Conservation (phyloP, 2,329 filamentous ascomycete genomes). For the Chrysoporthe austroafricana region DNA sequence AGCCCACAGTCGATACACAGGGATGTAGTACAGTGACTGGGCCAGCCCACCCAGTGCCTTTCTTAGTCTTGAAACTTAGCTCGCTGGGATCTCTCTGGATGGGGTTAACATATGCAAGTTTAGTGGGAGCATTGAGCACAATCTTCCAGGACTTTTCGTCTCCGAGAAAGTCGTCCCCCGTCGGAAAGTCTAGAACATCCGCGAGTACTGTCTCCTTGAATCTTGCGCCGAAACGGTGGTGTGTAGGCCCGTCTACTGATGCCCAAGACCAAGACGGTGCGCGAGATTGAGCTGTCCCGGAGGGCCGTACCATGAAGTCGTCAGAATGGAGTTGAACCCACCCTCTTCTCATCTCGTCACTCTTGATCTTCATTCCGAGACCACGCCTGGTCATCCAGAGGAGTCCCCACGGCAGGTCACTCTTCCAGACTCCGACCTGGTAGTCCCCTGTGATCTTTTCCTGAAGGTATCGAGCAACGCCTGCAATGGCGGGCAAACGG, state of each 20-base stretch:
- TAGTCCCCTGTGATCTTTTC: not conserved
- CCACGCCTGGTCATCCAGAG: not conserved
- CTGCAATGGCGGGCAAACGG: not conserved
- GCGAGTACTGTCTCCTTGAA: not conserved
- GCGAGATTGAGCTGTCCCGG: not conserved
- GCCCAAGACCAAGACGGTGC: not conserved
- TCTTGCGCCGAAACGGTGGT: not conserved
- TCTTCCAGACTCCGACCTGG: not conserved
- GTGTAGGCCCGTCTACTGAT: not conserved
- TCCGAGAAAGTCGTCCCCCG: not conserved
- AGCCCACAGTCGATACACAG: not conserved
- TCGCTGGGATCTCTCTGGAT: not conserved
- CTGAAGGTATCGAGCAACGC: not conserved
- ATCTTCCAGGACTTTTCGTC: not conserved
- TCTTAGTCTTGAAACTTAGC: not conserved
- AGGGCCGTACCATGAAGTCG: not conserved
- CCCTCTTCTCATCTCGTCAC: not conserved
- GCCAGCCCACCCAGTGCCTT: not conserved
- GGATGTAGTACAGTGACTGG: not conserved
- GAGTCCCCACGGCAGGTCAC: not conserved
- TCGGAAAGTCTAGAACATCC: not conserved
- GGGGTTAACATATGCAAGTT: not conserved
- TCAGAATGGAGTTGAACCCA: not conserved
- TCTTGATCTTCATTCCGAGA: not conserved
- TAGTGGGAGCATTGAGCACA: not conserved